Conservation (phyloP, 306 rosid species). For the Malus sylvestris region DNA sequence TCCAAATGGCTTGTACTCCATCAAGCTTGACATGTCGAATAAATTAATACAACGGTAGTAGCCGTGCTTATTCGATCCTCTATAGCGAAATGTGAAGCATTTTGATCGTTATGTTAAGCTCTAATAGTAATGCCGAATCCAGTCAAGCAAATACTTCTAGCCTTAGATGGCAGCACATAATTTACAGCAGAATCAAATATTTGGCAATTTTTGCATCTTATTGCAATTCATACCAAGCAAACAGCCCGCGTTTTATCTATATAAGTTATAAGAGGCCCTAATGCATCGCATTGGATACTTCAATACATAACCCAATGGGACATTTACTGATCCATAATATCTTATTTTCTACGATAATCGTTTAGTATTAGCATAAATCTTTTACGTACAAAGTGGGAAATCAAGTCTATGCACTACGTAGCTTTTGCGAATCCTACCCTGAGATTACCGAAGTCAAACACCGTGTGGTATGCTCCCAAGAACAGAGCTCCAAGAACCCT, state of each 20-base stretch:
- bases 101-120: not conserved
- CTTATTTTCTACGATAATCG: not conserved
- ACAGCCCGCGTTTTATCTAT: not conserved
- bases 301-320: not conserved
- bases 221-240: not conserved
- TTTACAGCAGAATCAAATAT: not conserved
- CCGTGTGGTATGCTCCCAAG: conserved; percentile 66
- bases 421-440: conserved; percentile 66
- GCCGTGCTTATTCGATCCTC: not conserved
- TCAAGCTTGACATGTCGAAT: not conserved
- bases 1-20: not conserved
- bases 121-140: not conserved
- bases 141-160: not conserved
- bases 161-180: not conserved
- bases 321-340: not conserved
- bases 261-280: not conserved
- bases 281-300: not conserved
- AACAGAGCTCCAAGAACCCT: conserved; percentile 71
- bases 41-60: not conserved
- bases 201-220: not conserved
- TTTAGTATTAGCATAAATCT: not conserved
- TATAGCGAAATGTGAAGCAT: not conserved
- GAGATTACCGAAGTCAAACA: conserved; percentile 60
- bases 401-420: conserved; percentile 34
- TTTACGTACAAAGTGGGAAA: not conserved